These are phyloP conservation scores for Tremella yokohamensis DNA, from an alignment of 768 basidiomycete species.

Conservation along the genomic window DNA sequence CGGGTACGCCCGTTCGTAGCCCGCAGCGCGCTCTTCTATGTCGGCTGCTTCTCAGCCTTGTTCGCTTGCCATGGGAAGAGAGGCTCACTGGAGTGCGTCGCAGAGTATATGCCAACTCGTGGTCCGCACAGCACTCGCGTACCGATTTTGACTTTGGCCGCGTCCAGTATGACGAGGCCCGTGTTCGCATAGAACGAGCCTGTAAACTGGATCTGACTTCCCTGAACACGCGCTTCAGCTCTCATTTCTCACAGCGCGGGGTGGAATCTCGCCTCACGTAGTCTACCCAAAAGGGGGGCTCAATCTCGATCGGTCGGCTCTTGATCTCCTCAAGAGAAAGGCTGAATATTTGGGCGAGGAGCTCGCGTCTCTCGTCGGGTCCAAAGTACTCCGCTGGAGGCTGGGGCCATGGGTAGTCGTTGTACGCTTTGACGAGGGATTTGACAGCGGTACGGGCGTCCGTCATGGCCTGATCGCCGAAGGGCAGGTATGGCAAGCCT, in stretches of 20 bases:
- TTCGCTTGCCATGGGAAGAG: neutral
- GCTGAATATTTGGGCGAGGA: conserved; percentile 12
- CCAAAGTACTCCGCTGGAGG: conserved; percentile 14
- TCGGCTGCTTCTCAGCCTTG: conserved; percentile 3
- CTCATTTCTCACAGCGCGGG: neutral
- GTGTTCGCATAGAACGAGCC: conserved; percentile 17
- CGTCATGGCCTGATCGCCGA: conserved; percentile 5
- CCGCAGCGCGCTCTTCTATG: conserved; percentile 14
- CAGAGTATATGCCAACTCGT: conserved; percentile 14
- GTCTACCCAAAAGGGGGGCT: conserved; percentile 17
- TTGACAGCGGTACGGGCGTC: conserved; percentile 8
- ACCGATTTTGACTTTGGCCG: conserved; percentile 17
- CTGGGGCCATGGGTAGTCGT: conserved; percentile 14
- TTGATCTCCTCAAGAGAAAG: conserved; percentile 11
- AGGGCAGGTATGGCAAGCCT: conserved; percentile 15
- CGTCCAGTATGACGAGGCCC: conserved; percentile 16
- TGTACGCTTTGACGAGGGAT: conserved; percentile 13
- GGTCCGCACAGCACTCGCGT: conserved; percentile 18
- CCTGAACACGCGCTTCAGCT: conserved; percentile 2
- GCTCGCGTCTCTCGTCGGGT: conserved; percentile 8
- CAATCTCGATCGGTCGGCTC: conserved; percentile 12
- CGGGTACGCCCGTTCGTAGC: conserved; percentile 20
- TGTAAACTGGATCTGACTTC: conserved; percentile 10
- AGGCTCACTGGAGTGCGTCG: conserved; percentile 11
- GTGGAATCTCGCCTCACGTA: conserved; percentile 8